Evolutionary conservation across 306 rosid species (phyloP).

Genomic region (Vachellia collinsii): DNA sequence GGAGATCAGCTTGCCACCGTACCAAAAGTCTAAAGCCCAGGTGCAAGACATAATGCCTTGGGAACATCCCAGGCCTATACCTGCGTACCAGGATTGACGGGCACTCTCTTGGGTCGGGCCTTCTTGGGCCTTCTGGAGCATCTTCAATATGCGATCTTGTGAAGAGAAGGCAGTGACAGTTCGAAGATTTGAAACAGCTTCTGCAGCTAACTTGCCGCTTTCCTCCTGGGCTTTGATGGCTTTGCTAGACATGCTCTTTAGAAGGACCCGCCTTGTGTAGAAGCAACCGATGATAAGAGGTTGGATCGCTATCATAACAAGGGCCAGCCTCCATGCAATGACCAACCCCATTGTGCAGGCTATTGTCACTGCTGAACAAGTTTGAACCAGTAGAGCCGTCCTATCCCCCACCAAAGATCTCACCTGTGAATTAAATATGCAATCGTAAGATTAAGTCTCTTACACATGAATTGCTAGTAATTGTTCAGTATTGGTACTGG

Average conservation of each 20-base stretch:
- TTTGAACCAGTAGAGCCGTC: slow-evolving; percentile 49
- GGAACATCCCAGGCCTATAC: slow-evolving; percentile 46
- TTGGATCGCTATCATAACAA: slow-evolving; percentile 47
- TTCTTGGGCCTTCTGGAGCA: slow-evolving; percentile 43
- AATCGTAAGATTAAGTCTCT: no score
- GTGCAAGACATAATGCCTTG: slow-evolving; percentile 29
- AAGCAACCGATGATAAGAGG: slow-evolving; percentile 48
- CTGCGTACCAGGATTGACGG: slow-evolving; percentile 49
- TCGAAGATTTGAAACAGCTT: slow-evolving; percentile 53
- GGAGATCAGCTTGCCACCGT: slow-evolving; percentile 48
- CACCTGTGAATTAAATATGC: slow-evolving; percentile 37
- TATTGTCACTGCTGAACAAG: slow-evolving; percentile 44
- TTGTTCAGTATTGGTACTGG: neutral
- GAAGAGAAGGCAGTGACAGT: slow-evolving; percentile 57
- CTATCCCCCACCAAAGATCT: slow-evolving; percentile 68
- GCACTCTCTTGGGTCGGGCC: slow-evolving; percentile 44
- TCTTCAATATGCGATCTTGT: slow-evolving; percentile 41
- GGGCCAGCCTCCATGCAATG: slow-evolving; percentile 55
- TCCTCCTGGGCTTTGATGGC: slow-evolving; percentile 45
- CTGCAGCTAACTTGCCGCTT: slow-evolving; percentile 51
- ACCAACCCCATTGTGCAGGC: slow-evolving; percentile 55
- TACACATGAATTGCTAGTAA: no score
- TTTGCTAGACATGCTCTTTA: slow-evolving; percentile 45
- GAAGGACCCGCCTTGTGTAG: slow-evolving; percentile 47
- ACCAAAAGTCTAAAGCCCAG: slow-evolving; percentile 47